Base-by-base conservation (phyloP, 2,329 filamentous ascomycete species). In the Pseudogymnoascus destructans region DNA sequence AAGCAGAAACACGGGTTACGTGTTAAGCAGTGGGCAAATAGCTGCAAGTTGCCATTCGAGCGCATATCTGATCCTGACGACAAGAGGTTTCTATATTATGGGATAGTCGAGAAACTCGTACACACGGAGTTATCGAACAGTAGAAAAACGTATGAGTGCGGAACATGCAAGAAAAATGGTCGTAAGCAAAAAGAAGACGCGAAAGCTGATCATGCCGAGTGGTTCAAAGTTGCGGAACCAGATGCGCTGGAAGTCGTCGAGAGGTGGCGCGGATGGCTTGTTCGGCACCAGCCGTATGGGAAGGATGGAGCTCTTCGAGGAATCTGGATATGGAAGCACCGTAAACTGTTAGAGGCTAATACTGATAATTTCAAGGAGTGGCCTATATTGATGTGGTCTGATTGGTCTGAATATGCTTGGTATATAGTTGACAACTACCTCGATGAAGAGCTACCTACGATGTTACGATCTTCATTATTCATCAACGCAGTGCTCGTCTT, bases 201-300 rank as follows among this genome's bases (percentile, higher is more conserved):
- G n/a, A 55, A 11, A 32, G 57, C 19, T 17, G 19, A 36, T 32
- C 58, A 60, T 42, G 23, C 9, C 3, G 60, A 60, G 23, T 59
- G 60, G 58, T 60, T 55, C 9, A 38, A 61, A 23, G 55, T 58
- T 35, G 13, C 27, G 3, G 42, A 57, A 25, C 23, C 23, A 25
- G 3, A 36, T 15, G 60, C 60, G 13, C 13, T 58, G 21, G 52
- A 58, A 42, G 57, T 60, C 13, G 30, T 60, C 9, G 23, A 60
- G 25, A 59, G 32, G 33, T 61, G 60, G 56, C 55, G 58, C n/a
- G 27, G 52, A 9, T 61, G 60, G 59, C 25, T 60, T 25, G 35
- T 61, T 30, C 23, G 3, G 3, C 19, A 46, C 3, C 40, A 46
- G 5, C 40, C 40, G 3, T 46, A 46, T 23, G 40, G 19, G 10